Percentiles rank a stretch among this genome's conserved stretches.
Conservation (phyloP, 148 eudicot genomes). For the Amaranthus palmeri region DNA sequence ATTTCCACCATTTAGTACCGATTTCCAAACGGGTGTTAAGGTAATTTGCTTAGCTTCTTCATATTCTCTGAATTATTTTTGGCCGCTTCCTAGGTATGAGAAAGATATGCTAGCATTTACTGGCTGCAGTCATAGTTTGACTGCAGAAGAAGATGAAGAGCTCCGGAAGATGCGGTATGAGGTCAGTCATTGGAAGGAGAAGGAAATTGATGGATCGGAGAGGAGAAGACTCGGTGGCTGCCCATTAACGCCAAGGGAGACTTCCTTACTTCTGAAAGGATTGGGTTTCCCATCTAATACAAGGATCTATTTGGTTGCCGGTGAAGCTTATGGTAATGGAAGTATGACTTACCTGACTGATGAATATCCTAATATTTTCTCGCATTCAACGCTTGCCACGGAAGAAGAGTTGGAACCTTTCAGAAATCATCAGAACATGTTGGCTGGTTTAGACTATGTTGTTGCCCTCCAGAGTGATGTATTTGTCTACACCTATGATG, state of each 20-base stretch:
- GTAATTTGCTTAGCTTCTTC: neutral
- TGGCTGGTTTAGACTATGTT: slow-evolving; percentile 89
- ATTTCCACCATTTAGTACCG: too few species aligned
- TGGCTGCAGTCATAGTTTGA: slow-evolving; percentile 89
- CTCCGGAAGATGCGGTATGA: slow-evolving; percentile 82
- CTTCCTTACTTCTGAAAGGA: slow-evolving; percentile 76
- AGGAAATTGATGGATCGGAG: slow-evolving; percentile 86
- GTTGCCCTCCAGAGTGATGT: slow-evolving; percentile 90
- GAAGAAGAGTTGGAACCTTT: slow-evolving; percentile 72
- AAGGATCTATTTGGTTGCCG: slow-evolving; percentile 86
- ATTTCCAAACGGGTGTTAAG: too few species aligned
- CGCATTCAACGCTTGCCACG: slow-evolving; percentile 72
- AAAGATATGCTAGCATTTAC: slow-evolving; percentile 99
- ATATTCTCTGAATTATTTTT: neutral
- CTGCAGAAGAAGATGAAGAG: slow-evolving; percentile 75
- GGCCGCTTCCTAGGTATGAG: slow-evolving; percentile 61
- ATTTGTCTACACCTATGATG: slow-evolving; percentile 91
- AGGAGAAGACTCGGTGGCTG: slow-evolving; percentile 85
- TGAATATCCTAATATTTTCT: slow-evolving; percentile 71
- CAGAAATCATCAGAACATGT: slow-evolving; percentile 84
- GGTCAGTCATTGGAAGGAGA: slow-evolving; percentile 96
- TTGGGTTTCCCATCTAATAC: slow-evolving; percentile 74
- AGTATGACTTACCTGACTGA: slow-evolving; percentile 67
- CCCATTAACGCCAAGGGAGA: slow-evolving; percentile 90
- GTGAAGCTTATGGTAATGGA: slow-evolving; percentile 94